Conservation (phyloP, 73 alveolate species). For the Paramecium biaurelia region DNA sequence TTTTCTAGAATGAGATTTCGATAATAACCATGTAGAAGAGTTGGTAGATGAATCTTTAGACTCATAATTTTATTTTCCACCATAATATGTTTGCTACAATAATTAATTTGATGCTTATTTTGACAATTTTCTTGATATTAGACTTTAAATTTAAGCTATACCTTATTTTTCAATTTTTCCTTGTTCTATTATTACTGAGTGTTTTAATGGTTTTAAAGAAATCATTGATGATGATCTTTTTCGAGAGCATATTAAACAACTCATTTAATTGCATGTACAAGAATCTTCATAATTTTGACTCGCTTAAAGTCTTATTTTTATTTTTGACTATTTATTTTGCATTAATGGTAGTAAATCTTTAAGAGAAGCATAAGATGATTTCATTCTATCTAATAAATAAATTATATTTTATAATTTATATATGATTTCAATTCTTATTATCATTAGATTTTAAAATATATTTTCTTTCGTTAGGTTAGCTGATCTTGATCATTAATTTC, state of each 20-base stretch:
- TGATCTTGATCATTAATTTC: not conserved
- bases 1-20: constrained; percentile 42
- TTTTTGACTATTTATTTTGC: not conserved
- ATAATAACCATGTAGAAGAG: not conserved
- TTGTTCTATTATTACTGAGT: not conserved
- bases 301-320: not conserved
- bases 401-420: not conserved
- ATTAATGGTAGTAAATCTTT: not conserved
- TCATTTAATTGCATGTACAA: constrained; percentile 12
- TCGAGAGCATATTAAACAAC: constrained; percentile 29
- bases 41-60: not conserved
- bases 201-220: constrained; percentile 8
- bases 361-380: not conserved
- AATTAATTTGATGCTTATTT: not conserved
- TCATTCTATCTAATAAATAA: not conserved
- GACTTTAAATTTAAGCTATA: not conserved
- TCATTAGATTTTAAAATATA: not conserved
- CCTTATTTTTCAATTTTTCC: not conserved
- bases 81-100: not conserved
- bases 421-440: not conserved
- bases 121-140: constrained; percentile 4
- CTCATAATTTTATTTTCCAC: not conserved
- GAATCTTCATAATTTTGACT: not conserved
- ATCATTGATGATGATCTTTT: constrained; percentile 47
- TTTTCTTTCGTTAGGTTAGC: not conserved